Evolutionary conservation across 805 yeast genomes (phyloP).

Genomic region (Kuraishia borneana): DNA sequence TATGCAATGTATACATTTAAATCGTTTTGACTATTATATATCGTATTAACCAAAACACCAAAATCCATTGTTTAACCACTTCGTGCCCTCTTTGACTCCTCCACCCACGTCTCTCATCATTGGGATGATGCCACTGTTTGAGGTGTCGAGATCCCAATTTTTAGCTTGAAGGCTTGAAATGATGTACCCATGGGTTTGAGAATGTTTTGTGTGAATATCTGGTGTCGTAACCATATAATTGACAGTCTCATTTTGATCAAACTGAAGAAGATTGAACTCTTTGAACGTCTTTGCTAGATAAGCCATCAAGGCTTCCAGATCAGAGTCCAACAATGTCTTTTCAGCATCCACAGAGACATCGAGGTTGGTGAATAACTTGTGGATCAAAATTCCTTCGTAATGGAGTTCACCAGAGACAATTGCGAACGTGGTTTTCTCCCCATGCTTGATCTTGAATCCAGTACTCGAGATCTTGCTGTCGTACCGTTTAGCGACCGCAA

Average conservation of each 20-base stretch:
- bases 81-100: not conserved
- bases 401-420: not conserved
- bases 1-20: not conserved
- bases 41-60: not conserved
- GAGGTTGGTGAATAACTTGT: not conserved
- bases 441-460: not conserved
- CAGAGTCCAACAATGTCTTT: not conserved
- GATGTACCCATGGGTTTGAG: not conserved
- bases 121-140: not conserved
- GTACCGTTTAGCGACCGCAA: not conserved
- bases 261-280: not conserved
- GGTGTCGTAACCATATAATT: not conserved
- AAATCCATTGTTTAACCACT: constrained; percentile 1
- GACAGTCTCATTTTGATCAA: not conserved
- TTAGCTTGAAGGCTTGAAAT: not conserved
- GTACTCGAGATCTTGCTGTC: not conserved
- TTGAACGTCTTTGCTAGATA: not conserved
- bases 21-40: not conserved
- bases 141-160: not conserved
- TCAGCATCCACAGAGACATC: not conserved
- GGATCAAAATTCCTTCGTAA: not conserved
- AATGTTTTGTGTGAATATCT: not conserved
- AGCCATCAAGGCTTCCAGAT: not conserved
- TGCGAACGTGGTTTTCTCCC: not conserved
- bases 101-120: constrained; percentile 2